A percentile compares a stretch with the other conserved stretches of the same genome.
Evolutionary conservation across 192 early-diverging fungal species (phyloP).

Genomic region (Phlyctochytrium arcticum): DNA sequence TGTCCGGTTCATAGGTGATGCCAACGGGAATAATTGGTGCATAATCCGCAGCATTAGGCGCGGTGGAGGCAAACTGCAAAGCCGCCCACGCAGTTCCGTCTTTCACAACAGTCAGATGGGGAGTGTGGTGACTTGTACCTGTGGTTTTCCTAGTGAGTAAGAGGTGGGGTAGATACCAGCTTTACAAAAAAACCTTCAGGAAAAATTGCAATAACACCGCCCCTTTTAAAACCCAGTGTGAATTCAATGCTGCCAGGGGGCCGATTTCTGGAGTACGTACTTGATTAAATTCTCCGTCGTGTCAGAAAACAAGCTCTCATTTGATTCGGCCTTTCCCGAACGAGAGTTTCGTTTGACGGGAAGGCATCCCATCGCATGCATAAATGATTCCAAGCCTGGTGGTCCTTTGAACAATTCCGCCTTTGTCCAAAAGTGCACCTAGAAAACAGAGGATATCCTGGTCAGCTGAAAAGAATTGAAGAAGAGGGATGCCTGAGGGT

Average conservation of each 20-base stretch:
- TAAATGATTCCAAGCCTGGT: background rate
- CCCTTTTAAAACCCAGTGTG: background rate
- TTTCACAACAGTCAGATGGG: slow-evolving; percentile 14
- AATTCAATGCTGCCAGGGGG: background rate
- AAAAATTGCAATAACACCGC: slow-evolving; percentile 25
- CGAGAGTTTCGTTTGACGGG: slow-evolving; percentile 21
- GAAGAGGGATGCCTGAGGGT: slow-evolving; percentile 1
- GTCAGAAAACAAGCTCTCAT: slow-evolving; percentile 12
- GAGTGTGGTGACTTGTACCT: slow-evolving; percentile 22
- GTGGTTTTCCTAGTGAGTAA: too few relatives aligned
- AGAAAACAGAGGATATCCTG: too few relatives aligned
- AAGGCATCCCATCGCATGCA: slow-evolving; percentile 27
- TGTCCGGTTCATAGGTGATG: slow-evolving; percentile 19
- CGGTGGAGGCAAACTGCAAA: slow-evolving; percentile 7
- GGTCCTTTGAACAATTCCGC: slow-evolving; percentile 19
- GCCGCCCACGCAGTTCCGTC: slow-evolving; percentile 21
- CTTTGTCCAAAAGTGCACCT: slow-evolving; percentile 31
- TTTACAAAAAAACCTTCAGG: slow-evolving; percentile 15
- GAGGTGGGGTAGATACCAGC: too few relatives aligned
- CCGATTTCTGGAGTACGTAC: background rate
- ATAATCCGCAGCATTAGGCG: background rate
- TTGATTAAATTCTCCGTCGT: slow-evolving; percentile 14
- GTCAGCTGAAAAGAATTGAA: background rate
- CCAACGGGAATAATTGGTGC: slow-evolving; percentile 23
- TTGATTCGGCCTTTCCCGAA: slow-evolving; percentile 17